A percentile compares a stretch with the other conserved stretches of the same genome.
These are phyloP conservation scores for Sisymbrium irio DNA, from an alignment of 345 rosid species.

Conservation along the genomic window DNA sequence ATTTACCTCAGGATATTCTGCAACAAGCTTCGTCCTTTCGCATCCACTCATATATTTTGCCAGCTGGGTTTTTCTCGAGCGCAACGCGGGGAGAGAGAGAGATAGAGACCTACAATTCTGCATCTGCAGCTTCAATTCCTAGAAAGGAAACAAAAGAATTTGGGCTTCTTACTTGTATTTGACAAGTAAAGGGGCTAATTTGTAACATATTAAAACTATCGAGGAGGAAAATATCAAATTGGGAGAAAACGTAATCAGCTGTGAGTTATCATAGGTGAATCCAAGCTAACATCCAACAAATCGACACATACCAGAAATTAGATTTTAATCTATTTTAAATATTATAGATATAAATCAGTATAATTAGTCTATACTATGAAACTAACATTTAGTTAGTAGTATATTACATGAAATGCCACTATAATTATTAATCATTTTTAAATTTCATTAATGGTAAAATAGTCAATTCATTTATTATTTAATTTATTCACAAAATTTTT, in stretches of 20 bases:
- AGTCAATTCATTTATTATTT: too few relatives aligned
- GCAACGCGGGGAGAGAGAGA: slow-evolving; percentile 21
- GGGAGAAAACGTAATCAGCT: background rate
- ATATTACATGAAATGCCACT: too few relatives aligned
- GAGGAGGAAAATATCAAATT: background rate
- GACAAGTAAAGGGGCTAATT: slow-evolving; percentile 5
- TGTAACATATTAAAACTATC: background rate
- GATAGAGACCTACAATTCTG: slow-evolving; percentile 6
- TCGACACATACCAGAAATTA: background rate
- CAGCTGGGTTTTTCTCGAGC: slow-evolving; percentile 26
- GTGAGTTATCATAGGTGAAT: background rate
- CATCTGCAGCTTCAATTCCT: slow-evolving; percentile 18
- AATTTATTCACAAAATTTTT: too few relatives aligned
- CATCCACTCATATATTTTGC: slow-evolving; percentile 10
- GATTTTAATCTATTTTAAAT: background rate
- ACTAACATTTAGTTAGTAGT: too few relatives aligned
- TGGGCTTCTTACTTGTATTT: background rate
- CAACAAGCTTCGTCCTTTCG: slow-evolving; percentile 23
- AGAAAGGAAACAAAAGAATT: slow-evolving; percentile 4
- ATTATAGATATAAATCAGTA: background rate
- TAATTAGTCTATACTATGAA: too few relatives aligned
- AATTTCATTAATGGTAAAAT: too few relatives aligned
- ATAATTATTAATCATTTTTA: too few relatives aligned
- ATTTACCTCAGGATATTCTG: slow-evolving; percentile 23
- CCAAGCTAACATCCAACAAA: background rate